phyloP scores from a whole-genome alignment of 306 rosid species.

The Lithocarpus polystachyus region DNA sequence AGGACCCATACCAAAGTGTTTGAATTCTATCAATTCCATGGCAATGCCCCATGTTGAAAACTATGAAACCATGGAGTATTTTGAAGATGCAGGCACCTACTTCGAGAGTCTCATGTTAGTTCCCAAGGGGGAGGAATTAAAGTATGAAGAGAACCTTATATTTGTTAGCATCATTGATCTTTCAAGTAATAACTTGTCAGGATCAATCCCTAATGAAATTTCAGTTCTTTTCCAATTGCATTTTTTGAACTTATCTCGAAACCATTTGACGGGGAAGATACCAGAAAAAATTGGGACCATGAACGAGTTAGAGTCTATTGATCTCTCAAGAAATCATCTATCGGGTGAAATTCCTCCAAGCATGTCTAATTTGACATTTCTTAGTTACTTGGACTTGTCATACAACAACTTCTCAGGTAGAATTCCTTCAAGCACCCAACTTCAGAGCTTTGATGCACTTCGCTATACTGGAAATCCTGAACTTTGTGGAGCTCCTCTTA shows the following conservation, averaged over 20 bases:
- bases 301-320: slow-evolving; percentile 20
- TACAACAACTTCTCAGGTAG: slow-evolving; percentile 27
- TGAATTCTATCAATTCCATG: not conserved
- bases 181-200: slow-evolving; percentile 18
- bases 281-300: slow-evolving; percentile 18
- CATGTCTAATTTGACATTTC: slow-evolving; percentile 11
- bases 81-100: too few relatives aligned
- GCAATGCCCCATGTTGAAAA: too few relatives aligned
- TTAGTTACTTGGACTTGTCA: slow-evolving; percentile 25
- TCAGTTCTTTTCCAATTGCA: not conserved
- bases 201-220: slow-evolving; percentile 16
- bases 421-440: slow-evolving; percentile 36
- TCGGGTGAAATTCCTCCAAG: slow-evolving; percentile 26
- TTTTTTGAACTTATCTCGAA: slow-evolving; percentile 28
- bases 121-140: not conserved
- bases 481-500: slow-evolving; percentile 28
- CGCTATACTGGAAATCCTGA: not conserved
- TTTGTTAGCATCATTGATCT: slow-evolving; percentile 2
- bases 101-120: not conserved
- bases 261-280: slow-evolving; percentile 25
- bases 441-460: slow-evolving; percentile 11
- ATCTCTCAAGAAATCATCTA: slow-evolving; percentile 23
- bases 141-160: not conserved
- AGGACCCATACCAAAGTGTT: slow-evolving; percentile 19
- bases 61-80: too few relatives aligned